phyloP scores from a whole-genome alignment of 768 basidiomycete genomes.

The Leccinum arenicola region DNA sequence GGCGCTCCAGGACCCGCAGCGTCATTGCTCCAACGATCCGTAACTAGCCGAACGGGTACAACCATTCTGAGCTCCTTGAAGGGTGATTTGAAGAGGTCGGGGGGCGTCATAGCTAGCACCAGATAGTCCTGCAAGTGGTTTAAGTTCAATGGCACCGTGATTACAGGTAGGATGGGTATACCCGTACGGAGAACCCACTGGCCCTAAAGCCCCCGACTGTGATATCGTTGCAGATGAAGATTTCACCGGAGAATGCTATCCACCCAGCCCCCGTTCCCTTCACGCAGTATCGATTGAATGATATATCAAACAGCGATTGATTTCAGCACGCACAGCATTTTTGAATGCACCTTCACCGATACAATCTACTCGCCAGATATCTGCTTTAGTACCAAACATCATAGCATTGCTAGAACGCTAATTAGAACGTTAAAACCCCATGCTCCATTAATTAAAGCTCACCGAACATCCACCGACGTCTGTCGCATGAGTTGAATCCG shows the following conservation, averaged over 20 bases:
- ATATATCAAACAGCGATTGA: background rate
- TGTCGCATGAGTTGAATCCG: slow-evolving; percentile 65
- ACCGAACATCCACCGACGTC: slow-evolving; percentile 62
- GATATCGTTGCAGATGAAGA: slow-evolving; percentile 46
- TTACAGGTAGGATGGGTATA: slow-evolving; percentile 26
- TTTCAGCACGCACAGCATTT: slow-evolving; percentile 44
- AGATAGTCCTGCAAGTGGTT: slow-evolving; percentile 56
- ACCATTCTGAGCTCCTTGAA: slow-evolving; percentile 60
- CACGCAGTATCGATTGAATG: slow-evolving; percentile 5
- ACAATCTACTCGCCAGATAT: slow-evolving; percentile 66
- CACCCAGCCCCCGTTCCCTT: slow-evolving; percentile 66
- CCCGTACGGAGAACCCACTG: slow-evolving; percentile 62
- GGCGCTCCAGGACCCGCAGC: slow-evolving; percentile 19
- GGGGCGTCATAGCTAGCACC: slow-evolving; percentile 57
- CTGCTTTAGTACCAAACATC: slow-evolving; percentile 54
- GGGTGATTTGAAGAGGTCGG: slow-evolving; percentile 49
- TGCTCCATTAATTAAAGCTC: slow-evolving; percentile 6
- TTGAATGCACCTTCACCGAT: slow-evolving; percentile 65
- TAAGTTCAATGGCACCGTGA: background rate
- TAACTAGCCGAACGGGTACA: slow-evolving; percentile 63
- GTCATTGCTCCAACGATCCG: slow-evolving; percentile 54
- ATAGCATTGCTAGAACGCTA: slow-evolving; percentile 40
- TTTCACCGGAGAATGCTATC: slow-evolving; percentile 61
- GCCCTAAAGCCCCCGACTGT: slow-evolving; percentile 64
- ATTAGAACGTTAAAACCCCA: background rate